These are phyloP conservation scores for Fusarium dlaminii DNA, from an alignment of 2,329 filamentous ascomycete genomes.

Conservation along the genomic window DNA sequence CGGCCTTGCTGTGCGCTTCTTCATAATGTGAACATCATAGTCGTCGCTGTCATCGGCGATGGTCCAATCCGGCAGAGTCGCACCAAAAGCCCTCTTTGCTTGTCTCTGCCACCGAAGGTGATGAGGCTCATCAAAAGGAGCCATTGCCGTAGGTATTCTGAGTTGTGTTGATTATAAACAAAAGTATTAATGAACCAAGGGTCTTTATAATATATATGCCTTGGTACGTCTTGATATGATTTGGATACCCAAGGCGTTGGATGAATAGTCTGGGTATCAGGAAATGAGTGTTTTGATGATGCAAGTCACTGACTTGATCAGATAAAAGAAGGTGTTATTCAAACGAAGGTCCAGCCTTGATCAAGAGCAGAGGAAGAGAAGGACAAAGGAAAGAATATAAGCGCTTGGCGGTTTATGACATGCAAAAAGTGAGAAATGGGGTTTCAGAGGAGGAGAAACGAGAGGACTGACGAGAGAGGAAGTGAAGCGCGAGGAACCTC, in stretches of 20 bases:
- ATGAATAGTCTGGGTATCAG: conserved; percentile 6
- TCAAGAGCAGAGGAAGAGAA: conserved; percentile 31
- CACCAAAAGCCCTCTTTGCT: conserved; percentile 25
- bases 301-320: conserved; percentile 38
- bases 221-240: conserved; percentile 2
- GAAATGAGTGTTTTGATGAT: conserved; percentile 27
- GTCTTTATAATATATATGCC: background rate
- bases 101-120: conserved; percentile 32
- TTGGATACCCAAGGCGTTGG: conserved; percentile 11
- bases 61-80: conserved; percentile 41
- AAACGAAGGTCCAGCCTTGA: conserved; percentile 42
- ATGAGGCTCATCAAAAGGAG: conserved; percentile 12
- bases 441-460: conserved; percentile 26
- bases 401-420: conserved; percentile 31
- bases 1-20: conserved; percentile 12
- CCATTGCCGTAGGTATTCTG: conserved; percentile 23
- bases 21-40: conserved; percentile 32
- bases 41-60: conserved; percentile 40
- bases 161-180: background rate
- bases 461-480: conserved; percentile 24
- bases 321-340: conserved; percentile 24
- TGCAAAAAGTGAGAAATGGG: background rate
- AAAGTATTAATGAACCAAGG: conserved; percentile 6
- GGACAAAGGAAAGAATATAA: conserved; percentile 21
- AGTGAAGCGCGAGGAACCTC: conserved; percentile 8